Evolutionary conservation across 73 alveolate genomes (phyloP).

Genomic region (Urostyla sp.): DNA sequence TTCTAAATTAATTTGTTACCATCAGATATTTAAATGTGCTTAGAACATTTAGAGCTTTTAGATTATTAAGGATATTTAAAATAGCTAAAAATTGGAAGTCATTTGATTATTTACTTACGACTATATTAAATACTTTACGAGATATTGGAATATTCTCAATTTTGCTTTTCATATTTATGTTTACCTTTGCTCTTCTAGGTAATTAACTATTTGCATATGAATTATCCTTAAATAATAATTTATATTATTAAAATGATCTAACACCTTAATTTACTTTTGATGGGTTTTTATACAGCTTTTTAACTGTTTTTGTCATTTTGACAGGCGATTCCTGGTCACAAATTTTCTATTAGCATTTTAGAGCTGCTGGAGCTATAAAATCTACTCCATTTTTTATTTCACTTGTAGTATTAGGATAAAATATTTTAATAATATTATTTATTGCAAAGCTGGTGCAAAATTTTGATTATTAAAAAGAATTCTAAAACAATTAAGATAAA

Average conservation of each 20-base stretch:
- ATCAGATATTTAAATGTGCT: not conserved
- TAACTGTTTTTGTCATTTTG: constrained; percentile 33
- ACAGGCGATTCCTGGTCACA: constrained; percentile 44
- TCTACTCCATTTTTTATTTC: constrained; percentile 5
- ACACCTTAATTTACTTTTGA: constrained; percentile 48
- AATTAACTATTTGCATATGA: constrained; percentile 41
- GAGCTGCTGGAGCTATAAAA: not conserved
- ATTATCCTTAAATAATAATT: not conserved
- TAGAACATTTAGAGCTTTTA: constrained; percentile 51
- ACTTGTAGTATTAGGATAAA: constrained; percentile 20
- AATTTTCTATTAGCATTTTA: not conserved
- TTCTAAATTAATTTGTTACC: not conserved
- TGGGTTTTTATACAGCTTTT: constrained; percentile 13
- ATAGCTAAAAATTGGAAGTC: constrained; percentile 55
- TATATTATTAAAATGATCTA: not conserved
- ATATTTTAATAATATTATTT: constrained; percentile 38
- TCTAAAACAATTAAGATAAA: too few species aligned
- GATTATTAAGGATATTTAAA: constrained; percentile 59
- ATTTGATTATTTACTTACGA: constrained; percentile 29
- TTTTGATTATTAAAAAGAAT: constrained; percentile 52
- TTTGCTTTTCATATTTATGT: constrained; percentile 51
- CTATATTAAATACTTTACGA: constrained; percentile 35
- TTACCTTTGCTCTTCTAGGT: constrained; percentile 54
- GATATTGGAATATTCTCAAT: constrained; percentile 46
- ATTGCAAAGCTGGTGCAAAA: constrained; percentile 60